phyloP scores from a whole-genome alignment of 2,329 filamentous ascomycete species.

The Ceratocystis lukuohia region DNA sequence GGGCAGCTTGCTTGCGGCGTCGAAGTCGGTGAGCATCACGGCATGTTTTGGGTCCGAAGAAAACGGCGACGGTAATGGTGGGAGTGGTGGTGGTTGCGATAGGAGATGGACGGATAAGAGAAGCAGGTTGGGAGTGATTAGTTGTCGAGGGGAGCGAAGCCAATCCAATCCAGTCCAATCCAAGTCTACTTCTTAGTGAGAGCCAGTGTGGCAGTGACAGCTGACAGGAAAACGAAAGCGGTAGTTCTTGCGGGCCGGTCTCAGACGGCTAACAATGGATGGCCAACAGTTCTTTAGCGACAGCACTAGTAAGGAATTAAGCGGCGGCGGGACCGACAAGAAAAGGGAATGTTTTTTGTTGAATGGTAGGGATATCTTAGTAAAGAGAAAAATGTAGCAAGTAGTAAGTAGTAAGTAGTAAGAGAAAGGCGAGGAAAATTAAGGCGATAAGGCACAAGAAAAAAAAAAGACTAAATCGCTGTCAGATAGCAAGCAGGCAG shows the following conservation, averaged over 20 bases:
- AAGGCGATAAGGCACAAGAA: not conserved
- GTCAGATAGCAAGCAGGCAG: not conserved
- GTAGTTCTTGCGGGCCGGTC: not conserved
- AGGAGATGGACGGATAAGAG: not conserved
- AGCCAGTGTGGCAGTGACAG: not conserved
- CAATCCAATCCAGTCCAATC: no score
- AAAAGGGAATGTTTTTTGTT: not conserved
- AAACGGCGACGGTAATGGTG: not conserved
- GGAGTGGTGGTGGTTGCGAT: not conserved
- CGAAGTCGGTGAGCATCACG: slow-evolving; percentile 2
- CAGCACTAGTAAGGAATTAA: slow-evolving; percentile 3
- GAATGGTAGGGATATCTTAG: not conserved
- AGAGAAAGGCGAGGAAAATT: not conserved
- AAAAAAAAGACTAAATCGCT: not conserved
- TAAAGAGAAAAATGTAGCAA: not conserved
- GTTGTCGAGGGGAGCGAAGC: no score
- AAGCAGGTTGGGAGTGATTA: no score
- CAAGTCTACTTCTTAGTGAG: not conserved
- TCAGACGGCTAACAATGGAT: not conserved
- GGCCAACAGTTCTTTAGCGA: not conserved
- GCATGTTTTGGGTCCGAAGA: not conserved
- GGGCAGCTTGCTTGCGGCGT: slow-evolving; percentile 1
- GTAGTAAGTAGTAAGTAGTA: not conserved
- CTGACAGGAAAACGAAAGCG: not conserved
- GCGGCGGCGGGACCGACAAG: not conserved